Percentiles rank a stretch among this genome's conserved stretches.
Conservation (phyloP, 306 rosid genomes). For the Vigna nakashimae region DNA sequence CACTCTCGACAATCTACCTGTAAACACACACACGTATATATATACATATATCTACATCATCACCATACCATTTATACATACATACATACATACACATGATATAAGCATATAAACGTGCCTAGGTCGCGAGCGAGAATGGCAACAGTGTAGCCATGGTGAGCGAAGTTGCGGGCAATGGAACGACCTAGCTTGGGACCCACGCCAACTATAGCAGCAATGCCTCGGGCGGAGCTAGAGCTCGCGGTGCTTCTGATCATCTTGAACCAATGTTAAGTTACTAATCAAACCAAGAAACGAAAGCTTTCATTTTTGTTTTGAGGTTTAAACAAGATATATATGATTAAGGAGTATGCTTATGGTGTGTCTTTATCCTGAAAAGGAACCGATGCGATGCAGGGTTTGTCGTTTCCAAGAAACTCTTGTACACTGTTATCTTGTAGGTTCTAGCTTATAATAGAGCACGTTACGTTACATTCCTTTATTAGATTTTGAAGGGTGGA, state of each 20-base stretch:
- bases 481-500: background rate
- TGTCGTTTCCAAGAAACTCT: background rate
- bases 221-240: background rate
- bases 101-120: background rate
- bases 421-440: background rate
- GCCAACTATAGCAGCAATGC: background rate
- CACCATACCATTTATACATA: background rate
- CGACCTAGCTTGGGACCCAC: conserved; percentile 12
- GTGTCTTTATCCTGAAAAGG: background rate
- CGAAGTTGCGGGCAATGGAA: conserved; percentile 9
- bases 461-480: background rate
- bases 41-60: too few relatives aligned
- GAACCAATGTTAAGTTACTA: too few relatives aligned
- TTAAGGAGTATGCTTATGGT: too few relatives aligned
- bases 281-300: too few relatives aligned
- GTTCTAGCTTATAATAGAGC: background rate
- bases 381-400: background rate
- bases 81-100: too few relatives aligned
- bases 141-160: conserved; percentile 8
- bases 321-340: too few relatives aligned
- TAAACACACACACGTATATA: too few relatives aligned
- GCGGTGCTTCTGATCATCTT: background rate
- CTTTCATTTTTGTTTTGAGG: background rate
- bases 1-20: background rate
- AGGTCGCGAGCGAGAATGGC: conserved; percentile 13